Evolutionary conservation across 108 stramenopile genomes (phyloP), one percentile per base, ranked within the genome.

Genomic region (Epipyxis sp.): DNA sequence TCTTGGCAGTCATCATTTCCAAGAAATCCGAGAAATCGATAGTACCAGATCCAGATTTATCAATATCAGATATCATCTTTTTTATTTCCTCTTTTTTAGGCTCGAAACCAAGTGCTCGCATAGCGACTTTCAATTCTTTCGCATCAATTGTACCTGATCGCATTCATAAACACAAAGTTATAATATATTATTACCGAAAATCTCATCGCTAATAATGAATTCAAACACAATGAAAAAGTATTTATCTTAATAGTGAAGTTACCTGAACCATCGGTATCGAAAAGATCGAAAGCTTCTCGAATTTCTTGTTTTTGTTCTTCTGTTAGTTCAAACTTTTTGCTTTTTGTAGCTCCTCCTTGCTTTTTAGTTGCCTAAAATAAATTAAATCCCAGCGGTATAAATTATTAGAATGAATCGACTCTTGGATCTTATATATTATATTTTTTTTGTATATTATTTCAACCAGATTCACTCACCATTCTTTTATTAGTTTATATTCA

Each of bases 81-180:
- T 88, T 83, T 69, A 95, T 89, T 82, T 95, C 94, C 67, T 92
- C 92, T 79, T 94, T 93, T 76, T 88, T 91, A 40, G 91, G 90
- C 84, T 93, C 86, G 44, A 93, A 93, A 46, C 94, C 94, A 0
- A 95, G 83, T 39, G 93, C 92, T 0, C 92, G 80, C 90, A 95
- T 93, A 20, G 92, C 94, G 0, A 92, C 92, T 82, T 92, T 91
- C 13, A 95, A 89, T 80, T 95, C 94, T 77, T 92, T 91, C 42
- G 89, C 89, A 45, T 94, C 93, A 77, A 94, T 94, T 20, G 89
- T 88, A 42, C 90, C 69, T 27, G 25, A 44, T 30, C 32, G 25
- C n/a, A n/a, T n/a, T n/a, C n/a, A n/a, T n/a, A 59, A 42, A 39
- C 2, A 1, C 0, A 59, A 45, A 16, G 29, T 35, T 20, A 68